Percentiles rank a stretch among this genome's conserved stretches.
Conservation (phyloP, 768 basidiomycete genomes). For the Grammothele lineata region DNA sequence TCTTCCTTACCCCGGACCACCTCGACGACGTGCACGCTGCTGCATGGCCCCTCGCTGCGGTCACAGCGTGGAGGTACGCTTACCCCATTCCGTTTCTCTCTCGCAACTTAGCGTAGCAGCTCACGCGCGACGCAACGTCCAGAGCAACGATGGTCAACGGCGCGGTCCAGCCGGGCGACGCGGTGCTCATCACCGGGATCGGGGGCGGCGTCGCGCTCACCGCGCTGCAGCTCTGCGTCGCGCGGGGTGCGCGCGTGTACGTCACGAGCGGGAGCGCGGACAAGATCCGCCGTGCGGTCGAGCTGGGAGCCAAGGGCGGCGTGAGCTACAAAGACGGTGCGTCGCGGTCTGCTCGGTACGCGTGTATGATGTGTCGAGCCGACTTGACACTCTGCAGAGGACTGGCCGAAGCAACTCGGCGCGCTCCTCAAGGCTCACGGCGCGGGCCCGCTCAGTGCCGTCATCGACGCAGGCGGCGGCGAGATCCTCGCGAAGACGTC, state of each 20-base stretch:
- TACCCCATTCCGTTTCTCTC: constrained; percentile 8
- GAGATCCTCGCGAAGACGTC: constrained; percentile 32
- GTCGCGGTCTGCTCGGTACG: neutral
- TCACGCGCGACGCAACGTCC: too few species aligned
- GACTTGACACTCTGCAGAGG: constrained; percentile 14
- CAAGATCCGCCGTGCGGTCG: constrained; percentile 64
- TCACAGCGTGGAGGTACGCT: constrained; percentile 79
- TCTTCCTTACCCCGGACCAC: constrained; percentile 62
- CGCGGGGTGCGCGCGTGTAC: constrained; percentile 74
- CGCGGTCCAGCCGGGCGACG: constrained; percentile 55
- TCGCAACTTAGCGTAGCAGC: too few species aligned
- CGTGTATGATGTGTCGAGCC: too few species aligned
- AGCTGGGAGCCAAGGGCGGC: constrained; percentile 74
- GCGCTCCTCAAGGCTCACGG: constrained; percentile 26
- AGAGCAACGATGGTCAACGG: constrained; percentile 70
- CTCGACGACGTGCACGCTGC: constrained; percentile 65
- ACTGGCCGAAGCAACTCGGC: constrained; percentile 33
- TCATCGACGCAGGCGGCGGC: constrained; percentile 46
- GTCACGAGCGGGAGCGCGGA: constrained; percentile 69
- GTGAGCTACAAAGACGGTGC: constrained; percentile 66
- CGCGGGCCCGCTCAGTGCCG: constrained; percentile 29
- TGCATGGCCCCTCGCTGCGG: constrained; percentile 72
- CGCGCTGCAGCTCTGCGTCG: constrained; percentile 71
- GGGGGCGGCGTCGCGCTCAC: constrained; percentile 82
- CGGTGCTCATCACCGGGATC: constrained; percentile 76